A percentile compares a stretch with the other conserved stretches of the same genome.
Conservation (phyloP, 2,329 filamentous ascomycete species). For the Thielaviopsis euricoi region DNA sequence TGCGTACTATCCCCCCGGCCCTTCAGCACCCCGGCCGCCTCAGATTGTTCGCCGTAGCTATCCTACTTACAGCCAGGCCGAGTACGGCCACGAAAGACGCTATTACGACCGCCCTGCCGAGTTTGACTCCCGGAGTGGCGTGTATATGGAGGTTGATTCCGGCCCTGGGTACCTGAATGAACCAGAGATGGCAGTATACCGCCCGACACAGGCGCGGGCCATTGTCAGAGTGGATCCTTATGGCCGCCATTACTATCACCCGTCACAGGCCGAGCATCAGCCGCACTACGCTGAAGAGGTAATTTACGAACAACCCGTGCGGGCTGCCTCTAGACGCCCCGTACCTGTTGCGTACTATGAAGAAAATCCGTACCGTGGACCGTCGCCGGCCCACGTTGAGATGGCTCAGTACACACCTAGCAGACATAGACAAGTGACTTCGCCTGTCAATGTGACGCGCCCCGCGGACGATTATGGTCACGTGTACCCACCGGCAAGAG, state of each 20-base stretch:
- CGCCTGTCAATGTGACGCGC: conserved; percentile 29
- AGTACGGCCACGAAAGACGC: neutral
- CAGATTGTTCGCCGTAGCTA: neutral
- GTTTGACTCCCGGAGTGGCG: neutral
- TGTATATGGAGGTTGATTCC: neutral
- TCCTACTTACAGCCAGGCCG: neutral
- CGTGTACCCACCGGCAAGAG: conserved; percentile 24
- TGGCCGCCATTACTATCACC: conserved; percentile 61
- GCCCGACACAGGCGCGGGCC: conserved; percentile 34
- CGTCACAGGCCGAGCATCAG: conserved; percentile 15
- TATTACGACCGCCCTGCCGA: neutral
- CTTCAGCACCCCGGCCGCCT: neutral
- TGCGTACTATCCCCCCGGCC: neutral
- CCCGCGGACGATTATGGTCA: conserved; percentile 31
- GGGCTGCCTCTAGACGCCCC: conserved; percentile 34
- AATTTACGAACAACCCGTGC: conserved; percentile 44
- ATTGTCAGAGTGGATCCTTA: conserved; percentile 69
- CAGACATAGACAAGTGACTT: conserved; percentile 33
- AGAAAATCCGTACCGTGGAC: conserved; percentile 30
- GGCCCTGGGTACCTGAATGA: conserved; percentile 2
- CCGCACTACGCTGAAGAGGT: conserved; percentile 24
- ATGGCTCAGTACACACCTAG: conserved; percentile 21
- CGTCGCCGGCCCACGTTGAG: conserved; percentile 31
- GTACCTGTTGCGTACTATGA: conserved; percentile 29
- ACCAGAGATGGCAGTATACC: conserved; percentile 27